A percentile compares a stretch with the other conserved stretches of the same genome.
phyloP scores from a whole-genome alignment of 768 basidiomycete species.

The Lactarius tabidus region DNA sequence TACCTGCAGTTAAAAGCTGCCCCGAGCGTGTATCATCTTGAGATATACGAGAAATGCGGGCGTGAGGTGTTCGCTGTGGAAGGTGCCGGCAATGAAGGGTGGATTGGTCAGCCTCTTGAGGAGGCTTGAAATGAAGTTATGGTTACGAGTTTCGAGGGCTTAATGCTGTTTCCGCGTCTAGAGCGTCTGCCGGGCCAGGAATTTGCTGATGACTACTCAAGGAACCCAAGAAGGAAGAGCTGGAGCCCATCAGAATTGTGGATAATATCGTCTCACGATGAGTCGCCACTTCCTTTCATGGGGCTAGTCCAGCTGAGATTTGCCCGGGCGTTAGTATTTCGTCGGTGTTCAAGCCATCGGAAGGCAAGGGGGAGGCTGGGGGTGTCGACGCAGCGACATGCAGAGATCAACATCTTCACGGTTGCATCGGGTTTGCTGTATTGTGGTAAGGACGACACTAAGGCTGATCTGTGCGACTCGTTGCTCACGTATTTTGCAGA shows the following conservation, averaged over 20 bases:
- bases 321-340: conserved; percentile 28
- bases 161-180: conserved; percentile 83
- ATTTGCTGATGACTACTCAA: conserved; percentile 70
- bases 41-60: conserved; percentile 78
- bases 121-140: conserved; percentile 71
- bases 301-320: neutral
- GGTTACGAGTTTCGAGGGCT: conserved; percentile 85
- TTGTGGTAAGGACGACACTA: too few relatives aligned
- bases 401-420: too few relatives aligned
- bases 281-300: conserved; percentile 22
- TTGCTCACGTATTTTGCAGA: too few relatives aligned
- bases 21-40: too few relatives aligned
- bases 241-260: conserved; percentile 40
- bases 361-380: conserved; percentile 21
- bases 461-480: too few relatives aligned
- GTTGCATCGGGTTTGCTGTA: too few relatives aligned
- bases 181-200: conserved; percentile 72
- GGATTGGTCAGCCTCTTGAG: conserved; percentile 71
- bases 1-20: too few relatives aligned
- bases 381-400: conserved; percentile 26
- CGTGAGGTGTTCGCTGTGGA: conserved; percentile 79
- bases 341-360: conserved; percentile 28
- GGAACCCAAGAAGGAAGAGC: conserved; percentile 35
- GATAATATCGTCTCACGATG: conserved; percentile 52
- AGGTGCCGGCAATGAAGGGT: conserved; percentile 85